phyloP scores from a whole-genome alignment of 306 rosid species.

The Medicago truncatula region DNA sequence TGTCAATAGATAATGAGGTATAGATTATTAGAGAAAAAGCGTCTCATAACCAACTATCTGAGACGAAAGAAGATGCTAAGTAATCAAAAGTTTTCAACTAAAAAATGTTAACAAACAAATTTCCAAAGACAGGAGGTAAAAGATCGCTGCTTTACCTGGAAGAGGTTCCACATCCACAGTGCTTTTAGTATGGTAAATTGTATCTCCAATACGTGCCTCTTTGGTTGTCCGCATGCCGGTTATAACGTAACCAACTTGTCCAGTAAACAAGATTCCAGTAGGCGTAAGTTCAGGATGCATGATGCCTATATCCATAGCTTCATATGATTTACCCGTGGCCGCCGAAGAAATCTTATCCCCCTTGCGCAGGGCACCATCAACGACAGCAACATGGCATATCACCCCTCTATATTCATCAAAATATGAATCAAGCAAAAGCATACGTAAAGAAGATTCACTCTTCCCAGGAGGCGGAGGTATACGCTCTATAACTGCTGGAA shows the following conservation, averaged over 20 bases:
- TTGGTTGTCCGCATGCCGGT: conserved; percentile 98
- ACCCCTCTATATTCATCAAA: conserved; percentile 95
- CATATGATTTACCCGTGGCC: conserved; percentile 76
- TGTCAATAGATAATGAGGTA: not conserved
- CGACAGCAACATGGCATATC: conserved; percentile 90
- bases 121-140: conserved; percentile 28
- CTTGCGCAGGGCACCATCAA: conserved; percentile 77
- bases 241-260: conserved; percentile 95
- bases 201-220: conserved; percentile 94
- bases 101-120: conserved; percentile 5
- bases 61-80: not conserved
- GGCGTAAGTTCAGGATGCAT: conserved; percentile 95
- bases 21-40: conserved; percentile 13
- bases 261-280: conserved; percentile 84
- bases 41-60: conserved; percentile 2
- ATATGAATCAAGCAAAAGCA: conserved; percentile 93
- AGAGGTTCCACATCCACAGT: conserved; percentile 63
- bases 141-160: conserved; percentile 58
- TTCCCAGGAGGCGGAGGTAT: conserved; percentile 88
- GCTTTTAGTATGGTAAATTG: conserved; percentile 69
- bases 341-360: conserved; percentile 88
- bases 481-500: conserved; percentile 85
- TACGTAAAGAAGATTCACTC: conserved; percentile 68
- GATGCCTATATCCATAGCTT: conserved; percentile 84
- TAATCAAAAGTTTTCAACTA: conserved; percentile 7